Percentiles rank a stretch among this genome's conserved stretches.
Conservation (phyloP, 2,329 filamentous ascomycete species). For the Orbilia blumenaviensis region DNA sequence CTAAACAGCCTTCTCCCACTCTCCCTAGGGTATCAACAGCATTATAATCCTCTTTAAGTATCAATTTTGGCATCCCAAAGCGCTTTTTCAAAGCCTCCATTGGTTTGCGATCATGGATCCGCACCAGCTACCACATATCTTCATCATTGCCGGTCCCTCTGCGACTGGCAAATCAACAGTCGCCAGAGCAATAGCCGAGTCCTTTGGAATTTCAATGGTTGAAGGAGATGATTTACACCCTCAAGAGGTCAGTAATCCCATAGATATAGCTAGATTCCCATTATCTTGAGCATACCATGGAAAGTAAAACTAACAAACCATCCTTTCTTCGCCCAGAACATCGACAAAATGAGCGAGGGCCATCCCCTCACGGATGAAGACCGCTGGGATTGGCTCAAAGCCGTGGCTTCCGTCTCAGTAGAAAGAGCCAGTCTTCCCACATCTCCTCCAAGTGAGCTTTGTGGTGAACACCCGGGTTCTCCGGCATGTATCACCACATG, state of each 20-base stretch:
- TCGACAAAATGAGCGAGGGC: slow-evolving; percentile 88
- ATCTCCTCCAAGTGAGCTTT: slow-evolving; percentile 64
- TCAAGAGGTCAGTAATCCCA: slow-evolving; percentile 21
- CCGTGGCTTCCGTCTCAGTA: slow-evolving; percentile 70
- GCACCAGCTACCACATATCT: slow-evolving; percentile 27
- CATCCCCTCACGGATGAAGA: slow-evolving; percentile 89
- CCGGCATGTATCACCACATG: slow-evolving; percentile 89
- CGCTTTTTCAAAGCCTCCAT: neutral
- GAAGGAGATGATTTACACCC: slow-evolving; percentile 52
- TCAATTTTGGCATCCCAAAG: neutral
- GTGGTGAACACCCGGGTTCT: slow-evolving; percentile 67
- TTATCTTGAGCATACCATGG: neutral
- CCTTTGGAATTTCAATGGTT: slow-evolving; percentile 45
- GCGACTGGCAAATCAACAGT: slow-evolving; percentile 50
- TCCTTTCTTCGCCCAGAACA: slow-evolving; percentile 67
- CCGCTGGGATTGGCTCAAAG: slow-evolving; percentile 95
- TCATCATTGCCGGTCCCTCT: slow-evolving; percentile 46
- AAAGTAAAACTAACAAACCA: neutral
- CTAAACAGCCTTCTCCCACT: neutral
- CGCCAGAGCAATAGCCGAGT: slow-evolving; percentile 40
- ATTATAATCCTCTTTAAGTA: neutral
- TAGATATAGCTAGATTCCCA: neutral
- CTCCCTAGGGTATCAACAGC: too few relatives aligned
- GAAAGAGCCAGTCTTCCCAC: slow-evolving; percentile 18
- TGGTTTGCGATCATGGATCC: neutral